Percentiles rank a stretch among this genome's conserved stretches.
Evolutionary conservation across 2,329 filamentous ascomycete species (phyloP).

Genomic region (Talaromyces sp.): DNA sequence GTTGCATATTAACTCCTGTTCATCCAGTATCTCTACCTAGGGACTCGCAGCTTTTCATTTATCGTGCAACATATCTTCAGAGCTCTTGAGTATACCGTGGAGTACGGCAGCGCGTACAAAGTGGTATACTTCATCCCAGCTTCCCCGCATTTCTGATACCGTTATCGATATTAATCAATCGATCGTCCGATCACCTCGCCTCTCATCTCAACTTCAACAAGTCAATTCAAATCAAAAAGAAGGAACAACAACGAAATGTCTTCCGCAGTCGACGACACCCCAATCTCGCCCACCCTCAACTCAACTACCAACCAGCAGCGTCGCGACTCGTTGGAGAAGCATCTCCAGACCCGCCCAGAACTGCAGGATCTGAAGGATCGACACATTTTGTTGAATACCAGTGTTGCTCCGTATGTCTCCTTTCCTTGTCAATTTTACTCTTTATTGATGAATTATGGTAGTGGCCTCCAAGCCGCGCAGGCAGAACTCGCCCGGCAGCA

Average conservation of each 20-base stretch:
- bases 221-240: background rate
- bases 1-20: background rate
- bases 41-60: background rate
- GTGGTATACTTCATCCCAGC: background rate
- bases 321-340: conserved; percentile 69
- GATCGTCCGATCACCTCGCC: background rate
- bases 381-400: conserved; percentile 67
- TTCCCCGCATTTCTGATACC: conserved; percentile 22
- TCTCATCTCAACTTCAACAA: background rate
- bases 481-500: conserved; percentile 65
- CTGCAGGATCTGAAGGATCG: conserved; percentile 65
- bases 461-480: conserved; percentile 61
- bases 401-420: conserved; percentile 59
- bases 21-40: background rate
- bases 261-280: conserved; percentile 54
- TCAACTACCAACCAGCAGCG: conserved; percentile 51
- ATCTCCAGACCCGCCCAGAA: conserved; percentile 68
- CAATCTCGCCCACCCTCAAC: conserved; percentile 53
- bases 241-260: background rate
- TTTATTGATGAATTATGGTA: conserved; percentile 29
- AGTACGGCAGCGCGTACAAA: background rate
- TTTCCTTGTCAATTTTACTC: background rate
- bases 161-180: conserved; percentile 18
- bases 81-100: background rate
- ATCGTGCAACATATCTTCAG: background rate